Evolutionary conservation across 495 filamentous ascomycete genomes (phyloP), one percentile per base, ranked within the genome.

Genomic region (Entonaema liquescens): DNA sequence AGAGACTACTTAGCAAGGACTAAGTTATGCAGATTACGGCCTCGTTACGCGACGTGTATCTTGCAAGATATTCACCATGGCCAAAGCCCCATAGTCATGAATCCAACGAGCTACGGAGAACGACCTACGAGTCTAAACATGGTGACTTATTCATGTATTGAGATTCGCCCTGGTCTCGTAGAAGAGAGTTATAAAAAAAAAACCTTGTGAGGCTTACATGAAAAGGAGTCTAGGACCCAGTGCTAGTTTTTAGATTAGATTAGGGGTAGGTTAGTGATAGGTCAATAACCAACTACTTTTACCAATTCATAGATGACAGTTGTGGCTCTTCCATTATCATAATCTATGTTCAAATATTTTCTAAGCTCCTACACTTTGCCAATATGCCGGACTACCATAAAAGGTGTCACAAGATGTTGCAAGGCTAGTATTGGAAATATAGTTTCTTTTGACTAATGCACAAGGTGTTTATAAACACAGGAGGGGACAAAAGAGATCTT

Each of bases 401-500:
- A 17, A 61, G 17, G 13, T 28, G 11, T 55, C 50, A 38, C 58
- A 29, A 40, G 8, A 12, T 5, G 42, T 57, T 29, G 36, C 56
- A 50, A 59, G 42, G 59, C n/a, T 17, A 47, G 50, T 56, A 26
- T 50, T 67, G 72, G 44, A 61, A 65, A 31, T 49, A 40, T 64
- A 72, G 58, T 50, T 68, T 76, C 72, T 66, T 77, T 77, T 77
- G 65, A 76, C 74, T 79, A 79, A 74, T 78, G 74, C 77, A 78
- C 77, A 79, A 67, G 71, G 74, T 74, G 74, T 74, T 73, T 76
- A 75, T 78, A 65, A 63, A 76, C 77, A 79, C 76, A 67, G 65
- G 72, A 65, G 31, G 55, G 38, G 61, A 81, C 80, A 85, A 82
- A 85, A 76, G 80, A 81, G 83, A 83, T 77, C 60, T 78, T 58